phyloP scores from a whole-genome alignment of 129 eudicot species.

The Escallonia herrerae region DNA sequence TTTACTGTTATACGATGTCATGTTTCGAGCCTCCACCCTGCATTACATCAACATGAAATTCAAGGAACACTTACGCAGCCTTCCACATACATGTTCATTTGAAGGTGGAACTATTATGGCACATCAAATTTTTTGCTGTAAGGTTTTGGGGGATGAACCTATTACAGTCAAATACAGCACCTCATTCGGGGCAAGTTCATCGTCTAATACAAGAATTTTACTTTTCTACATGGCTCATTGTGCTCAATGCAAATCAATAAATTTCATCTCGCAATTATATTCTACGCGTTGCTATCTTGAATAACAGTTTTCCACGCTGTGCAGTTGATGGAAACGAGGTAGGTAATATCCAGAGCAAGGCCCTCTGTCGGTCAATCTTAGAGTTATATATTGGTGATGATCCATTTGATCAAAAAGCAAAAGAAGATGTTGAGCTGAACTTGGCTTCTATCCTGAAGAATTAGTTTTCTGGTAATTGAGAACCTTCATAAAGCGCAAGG shows the following conservation, averaged over 20 bases:
- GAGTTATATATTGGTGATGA: conserved; percentile 86
- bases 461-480: conserved; percentile 10
- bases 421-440: conserved; percentile 54
- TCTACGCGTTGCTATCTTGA: neutral
- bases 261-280: neutral
- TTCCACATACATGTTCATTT: no score
- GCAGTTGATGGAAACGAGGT: conserved; percentile 91
- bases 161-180: no score
- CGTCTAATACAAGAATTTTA: neutral
- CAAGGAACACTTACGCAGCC: no score
- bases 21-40: no score
- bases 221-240: neutral
- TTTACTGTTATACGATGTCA: no score
- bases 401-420: conserved; percentile 81
- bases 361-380: conserved; percentile 64
- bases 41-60: no score
- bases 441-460: conserved; percentile 51
- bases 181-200: no score
- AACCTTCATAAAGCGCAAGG: no score
- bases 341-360: conserved; percentile 86
- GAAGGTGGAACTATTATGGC: no score
- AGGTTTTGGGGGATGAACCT: no score
- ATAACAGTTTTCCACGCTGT: neutral
- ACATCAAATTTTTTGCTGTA: no score
- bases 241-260: neutral